Evolutionary conservation across 192 early-diverging fungal genomes (phyloP).

Genomic region (Backusella mclennaniae): DNA sequence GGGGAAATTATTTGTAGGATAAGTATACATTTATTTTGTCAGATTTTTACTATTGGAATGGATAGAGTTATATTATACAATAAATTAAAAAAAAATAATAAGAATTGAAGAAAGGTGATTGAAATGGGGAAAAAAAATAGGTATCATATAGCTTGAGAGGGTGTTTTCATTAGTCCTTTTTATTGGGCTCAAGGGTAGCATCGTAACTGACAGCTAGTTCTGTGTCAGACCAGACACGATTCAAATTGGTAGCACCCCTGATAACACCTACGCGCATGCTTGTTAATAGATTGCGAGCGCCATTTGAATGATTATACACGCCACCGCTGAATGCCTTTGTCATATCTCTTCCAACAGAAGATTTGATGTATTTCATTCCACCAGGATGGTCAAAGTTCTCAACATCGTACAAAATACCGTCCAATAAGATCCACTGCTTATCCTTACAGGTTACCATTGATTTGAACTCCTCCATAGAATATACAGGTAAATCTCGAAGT

Average conservation of each 20-base stretch:
- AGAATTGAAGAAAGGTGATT: background rate
- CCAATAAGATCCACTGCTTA: conserved; percentile 77
- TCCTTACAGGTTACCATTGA: conserved; percentile 62
- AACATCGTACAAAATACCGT: conserved; percentile 81
- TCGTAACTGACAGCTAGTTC: conserved; percentile 3
- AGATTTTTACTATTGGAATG: background rate
- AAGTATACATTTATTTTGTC: background rate
- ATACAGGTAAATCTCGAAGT: conserved; percentile 64
- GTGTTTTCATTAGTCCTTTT: background rate
- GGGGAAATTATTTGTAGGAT: background rate
- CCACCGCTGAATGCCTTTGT: conserved; percentile 86
- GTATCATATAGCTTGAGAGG: background rate
- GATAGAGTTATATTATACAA: background rate
- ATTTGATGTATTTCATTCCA: conserved; percentile 68
- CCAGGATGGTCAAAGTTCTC: conserved; percentile 86
- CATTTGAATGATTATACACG: conserved; percentile 88
- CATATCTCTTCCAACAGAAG: conserved; percentile 80
- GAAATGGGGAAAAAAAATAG: background rate
- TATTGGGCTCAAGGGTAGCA: background rate
- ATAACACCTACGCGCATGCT: conserved; percentile 68
- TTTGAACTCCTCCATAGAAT: conserved; percentile 59
- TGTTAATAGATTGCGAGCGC: conserved; percentile 80
- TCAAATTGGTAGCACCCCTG: conserved; percentile 42
- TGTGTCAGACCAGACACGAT: background rate
- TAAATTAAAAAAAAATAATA: background rate